Conservation (phyloP, 768 basidiomycete genomes). For the Rubroboletus satanas region DNA sequence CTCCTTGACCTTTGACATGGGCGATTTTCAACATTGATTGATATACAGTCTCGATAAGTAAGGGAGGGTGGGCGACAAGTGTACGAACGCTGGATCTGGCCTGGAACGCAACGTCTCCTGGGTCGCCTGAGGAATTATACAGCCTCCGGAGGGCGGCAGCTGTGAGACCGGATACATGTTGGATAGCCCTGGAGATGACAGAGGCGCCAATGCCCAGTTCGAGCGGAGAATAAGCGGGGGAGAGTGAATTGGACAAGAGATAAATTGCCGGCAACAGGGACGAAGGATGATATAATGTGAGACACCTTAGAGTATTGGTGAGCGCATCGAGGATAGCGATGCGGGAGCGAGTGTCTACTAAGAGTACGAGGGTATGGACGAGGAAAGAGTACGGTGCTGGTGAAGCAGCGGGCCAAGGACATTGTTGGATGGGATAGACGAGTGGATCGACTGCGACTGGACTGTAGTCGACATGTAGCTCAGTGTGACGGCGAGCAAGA, state of each 20-base stretch:
- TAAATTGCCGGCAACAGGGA: conserved; percentile 77
- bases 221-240: conserved; percentile 67
- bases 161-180: conserved; percentile 65
- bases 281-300: conserved; percentile 59
- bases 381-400: conserved; percentile 70
- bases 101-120: conserved; percentile 83
- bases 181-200: conserved; percentile 66
- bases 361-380: conserved; percentile 53
- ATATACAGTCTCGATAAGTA: conserved; percentile 65
- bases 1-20: conserved; percentile 66
- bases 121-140: conserved; percentile 74
- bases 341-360: conserved; percentile 69
- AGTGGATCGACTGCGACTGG: conserved; percentile 45
- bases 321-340: conserved; percentile 63
- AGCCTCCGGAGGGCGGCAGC: conserved; percentile 54
- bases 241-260: conserved; percentile 75
- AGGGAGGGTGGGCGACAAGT: conserved; percentile 64
- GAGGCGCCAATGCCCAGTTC: conserved; percentile 70
- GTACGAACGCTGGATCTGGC: conserved; percentile 77
- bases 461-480: conserved; percentile 27
- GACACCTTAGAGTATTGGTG: conserved; percentile 69
- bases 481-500: conserved; percentile 23
- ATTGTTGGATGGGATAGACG: conserved; percentile 39
- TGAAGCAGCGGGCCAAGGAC: conserved; percentile 38
- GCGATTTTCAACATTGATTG: conserved; percentile 64